Conservation (phyloP, 257 asterid genomes). For the Penstemon newberryi region DNA sequence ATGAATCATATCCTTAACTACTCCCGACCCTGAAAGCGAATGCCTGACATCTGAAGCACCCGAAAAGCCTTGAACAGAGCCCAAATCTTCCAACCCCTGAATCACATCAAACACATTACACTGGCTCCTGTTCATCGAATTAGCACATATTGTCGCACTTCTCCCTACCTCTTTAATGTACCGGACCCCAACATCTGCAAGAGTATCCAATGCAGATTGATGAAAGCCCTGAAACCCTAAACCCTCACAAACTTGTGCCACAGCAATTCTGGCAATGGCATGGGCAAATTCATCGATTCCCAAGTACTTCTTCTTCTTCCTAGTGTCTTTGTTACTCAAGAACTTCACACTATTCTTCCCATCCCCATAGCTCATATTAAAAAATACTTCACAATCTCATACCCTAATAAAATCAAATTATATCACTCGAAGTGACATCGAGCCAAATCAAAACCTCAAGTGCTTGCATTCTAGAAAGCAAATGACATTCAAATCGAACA, state of each 20-base stretch:
- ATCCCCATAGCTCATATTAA: slow-evolving; percentile 82
- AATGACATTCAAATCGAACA: background rate
- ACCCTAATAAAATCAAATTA: slow-evolving; percentile 30
- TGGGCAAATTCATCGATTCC: slow-evolving; percentile 50
- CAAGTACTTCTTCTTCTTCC: slow-evolving; percentile 40
- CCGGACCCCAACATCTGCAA: slow-evolving; percentile 71
- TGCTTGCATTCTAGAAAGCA: background rate
- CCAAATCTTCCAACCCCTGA: slow-evolving; percentile 68
- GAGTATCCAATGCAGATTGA: slow-evolving; percentile 62
- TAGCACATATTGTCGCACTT: slow-evolving; percentile 49
- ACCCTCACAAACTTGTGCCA: slow-evolving; percentile 54
- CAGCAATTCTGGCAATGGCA: slow-evolving; percentile 48
- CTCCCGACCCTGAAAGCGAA: slow-evolving; percentile 57
- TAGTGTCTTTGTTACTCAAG: slow-evolving; percentile 36
- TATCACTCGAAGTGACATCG: slow-evolving; percentile 16
- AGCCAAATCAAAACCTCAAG: background rate
- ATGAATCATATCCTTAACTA: slow-evolving; percentile 47
- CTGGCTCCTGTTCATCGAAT: slow-evolving; percentile 61
- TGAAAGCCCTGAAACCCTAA: slow-evolving; percentile 82
- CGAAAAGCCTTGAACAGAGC: slow-evolving; percentile 48
- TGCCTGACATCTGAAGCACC: slow-evolving; percentile 53
- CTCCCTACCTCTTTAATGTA: slow-evolving; percentile 60
- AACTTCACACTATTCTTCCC: slow-evolving; percentile 51
- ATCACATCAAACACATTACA: slow-evolving; percentile 73
- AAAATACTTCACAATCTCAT: slow-evolving; percentile 48